These are phyloP conservation scores for Xylaria nigripes DNA, from an alignment of 495 filamentous ascomycete genomes.

Conservation along the genomic window DNA sequence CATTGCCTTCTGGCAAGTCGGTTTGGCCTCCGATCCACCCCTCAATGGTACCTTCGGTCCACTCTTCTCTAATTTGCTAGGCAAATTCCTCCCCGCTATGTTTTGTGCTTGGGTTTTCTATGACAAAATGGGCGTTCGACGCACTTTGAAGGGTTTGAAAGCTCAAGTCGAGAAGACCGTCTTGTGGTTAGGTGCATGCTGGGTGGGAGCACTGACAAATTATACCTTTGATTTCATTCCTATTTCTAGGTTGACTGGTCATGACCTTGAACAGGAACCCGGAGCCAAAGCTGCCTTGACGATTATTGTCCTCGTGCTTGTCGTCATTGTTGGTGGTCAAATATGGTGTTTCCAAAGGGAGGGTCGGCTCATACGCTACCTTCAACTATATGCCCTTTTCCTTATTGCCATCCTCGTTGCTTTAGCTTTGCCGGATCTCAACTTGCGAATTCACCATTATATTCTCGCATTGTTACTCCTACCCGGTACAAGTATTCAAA, in stretches of 20 bases:
- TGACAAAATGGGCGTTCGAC: slow-evolving; percentile 51
- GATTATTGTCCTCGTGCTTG: slow-evolving; percentile 55
- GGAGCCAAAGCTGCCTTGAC: slow-evolving; percentile 65
- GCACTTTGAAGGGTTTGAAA: slow-evolving; percentile 46
- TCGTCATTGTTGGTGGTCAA: slow-evolving; percentile 55
- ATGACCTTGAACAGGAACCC: slow-evolving; percentile 68
- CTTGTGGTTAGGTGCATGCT: slow-evolving; percentile 64
- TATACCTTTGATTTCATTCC: slow-evolving; percentile 81
- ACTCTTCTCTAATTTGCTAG: slow-evolving; percentile 61
- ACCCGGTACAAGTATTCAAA: slow-evolving; percentile 77
- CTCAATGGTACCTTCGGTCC: slow-evolving; percentile 37
- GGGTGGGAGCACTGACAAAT: slow-evolving; percentile 75
- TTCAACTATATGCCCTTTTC: slow-evolving; percentile 61
- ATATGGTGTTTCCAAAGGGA: slow-evolving; percentile 67
- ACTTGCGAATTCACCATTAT: slow-evolving; percentile 89
- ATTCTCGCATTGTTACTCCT: slow-evolving; percentile 76
- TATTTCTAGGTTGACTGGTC: slow-evolving; percentile 65
- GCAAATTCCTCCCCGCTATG: slow-evolving; percentile 67
- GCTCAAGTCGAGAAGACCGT: slow-evolving; percentile 65
- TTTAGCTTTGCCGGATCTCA: slow-evolving; percentile 68
- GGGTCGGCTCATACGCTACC: slow-evolving; percentile 57
- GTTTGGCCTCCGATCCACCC: slow-evolving; percentile 70
- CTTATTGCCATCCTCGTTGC: slow-evolving; percentile 52
- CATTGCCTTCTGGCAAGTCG: slow-evolving; percentile 70
- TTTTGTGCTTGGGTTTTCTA: slow-evolving; percentile 71